Conservation (phyloP, 352 stramenopile genomes). For the Phytophthora rubi region DNA sequence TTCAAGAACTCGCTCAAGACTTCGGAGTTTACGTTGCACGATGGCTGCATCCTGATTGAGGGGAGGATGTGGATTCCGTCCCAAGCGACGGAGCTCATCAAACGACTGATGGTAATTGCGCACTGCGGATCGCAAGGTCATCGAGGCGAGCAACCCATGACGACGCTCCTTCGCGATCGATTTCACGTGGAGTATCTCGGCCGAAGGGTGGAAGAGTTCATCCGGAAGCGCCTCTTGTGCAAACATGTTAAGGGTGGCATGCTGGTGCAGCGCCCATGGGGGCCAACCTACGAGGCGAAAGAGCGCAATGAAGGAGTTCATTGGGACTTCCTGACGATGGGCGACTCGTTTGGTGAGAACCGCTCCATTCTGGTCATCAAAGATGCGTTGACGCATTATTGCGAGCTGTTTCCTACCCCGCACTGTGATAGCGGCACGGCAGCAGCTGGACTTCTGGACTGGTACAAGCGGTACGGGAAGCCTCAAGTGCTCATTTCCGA, state of each 20-base stretch:
- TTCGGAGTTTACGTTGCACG: not conserved
- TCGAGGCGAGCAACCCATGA: conserved; percentile 11
- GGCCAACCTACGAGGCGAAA: not conserved
- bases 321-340: conserved; percentile 13
- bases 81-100: not conserved
- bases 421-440: conserved; percentile 2
- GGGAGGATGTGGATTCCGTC: not conserved
- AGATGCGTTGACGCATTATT: conserved; percentile 21
- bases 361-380: conserved; percentile 13
- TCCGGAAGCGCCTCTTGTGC: conserved; percentile 9
- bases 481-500: conserved; percentile 17
- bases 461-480: conserved; percentile 26
- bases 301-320: conserved; percentile 18
- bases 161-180: not conserved
- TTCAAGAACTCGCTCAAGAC: not conserved
- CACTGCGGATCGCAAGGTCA: conserved; percentile 8
- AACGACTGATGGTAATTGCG: conserved; percentile 9
- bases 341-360: not conserved
- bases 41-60: not conserved
- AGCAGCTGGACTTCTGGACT: conserved; percentile 19
- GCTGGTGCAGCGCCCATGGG: conserved; percentile 1
- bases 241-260: conserved; percentile 23
- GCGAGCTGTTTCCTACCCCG: conserved; percentile 9
- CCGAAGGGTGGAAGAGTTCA: not conserved
- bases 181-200: not conserved